A percentile compares a stretch with the other conserved stretches of the same genome.
phyloP scores from a whole-genome alignment of 2,329 filamentous ascomycete species.

The Colletotrichum horii region DNA sequence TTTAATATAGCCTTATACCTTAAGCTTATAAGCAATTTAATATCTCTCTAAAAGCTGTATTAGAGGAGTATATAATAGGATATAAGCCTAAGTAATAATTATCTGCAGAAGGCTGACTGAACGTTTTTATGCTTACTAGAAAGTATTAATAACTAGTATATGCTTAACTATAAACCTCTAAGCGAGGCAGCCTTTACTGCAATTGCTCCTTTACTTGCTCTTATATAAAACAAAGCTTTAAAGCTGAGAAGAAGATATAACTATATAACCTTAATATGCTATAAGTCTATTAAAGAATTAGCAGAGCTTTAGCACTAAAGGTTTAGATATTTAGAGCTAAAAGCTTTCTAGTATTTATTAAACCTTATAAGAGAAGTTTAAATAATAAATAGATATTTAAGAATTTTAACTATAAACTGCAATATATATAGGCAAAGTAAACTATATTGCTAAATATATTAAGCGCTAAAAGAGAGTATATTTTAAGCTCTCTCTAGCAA shows the following conservation, averaged over 20 bases:
- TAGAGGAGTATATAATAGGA: not conserved
- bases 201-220: not conserved
- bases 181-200: not conserved
- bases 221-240: not conserved
- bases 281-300: too few species aligned
- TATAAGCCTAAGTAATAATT: not conserved
- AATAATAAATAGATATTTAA: not conserved
- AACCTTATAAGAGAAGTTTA: not conserved
- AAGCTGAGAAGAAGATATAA: not conserved
- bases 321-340: not conserved
- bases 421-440: not conserved
- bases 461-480: not conserved
- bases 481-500: not conserved
- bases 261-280: not conserved
- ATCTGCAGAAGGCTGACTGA: not conserved
- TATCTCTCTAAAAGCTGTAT: not conserved
- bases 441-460: not conserved
- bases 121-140: not conserved
- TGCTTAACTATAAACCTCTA: not conserved
- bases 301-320: not conserved
- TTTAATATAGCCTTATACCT: not conserved
- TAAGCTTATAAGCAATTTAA: not conserved
- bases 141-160: not conserved
- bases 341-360: not conserved
- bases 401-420: not conserved